Percentiles rank a stretch among this genome's conserved stretches.
Conservation (phyloP, 306 rosid species). For the Bauhinia variegata region DNA sequence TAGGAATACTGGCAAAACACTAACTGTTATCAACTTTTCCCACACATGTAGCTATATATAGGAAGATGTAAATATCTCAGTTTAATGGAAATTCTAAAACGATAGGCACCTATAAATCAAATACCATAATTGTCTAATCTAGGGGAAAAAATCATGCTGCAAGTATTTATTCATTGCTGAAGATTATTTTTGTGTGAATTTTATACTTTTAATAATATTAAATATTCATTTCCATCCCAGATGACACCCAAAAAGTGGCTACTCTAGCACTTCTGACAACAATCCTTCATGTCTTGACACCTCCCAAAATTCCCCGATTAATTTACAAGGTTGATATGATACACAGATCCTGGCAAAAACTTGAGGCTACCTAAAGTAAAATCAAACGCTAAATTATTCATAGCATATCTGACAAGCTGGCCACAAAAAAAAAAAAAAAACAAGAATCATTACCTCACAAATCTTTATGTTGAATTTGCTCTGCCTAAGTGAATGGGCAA, state of each 20-base stretch:
- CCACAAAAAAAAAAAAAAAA: constrained; percentile 30
- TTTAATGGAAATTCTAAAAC: constrained; percentile 19
- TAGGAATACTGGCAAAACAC: constrained; percentile 74
- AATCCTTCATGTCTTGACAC: neutral
- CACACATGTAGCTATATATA: constrained; percentile 12
- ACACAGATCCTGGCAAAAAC: neutral
- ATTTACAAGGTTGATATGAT: constrained; percentile 2
- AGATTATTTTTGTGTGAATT: neutral
- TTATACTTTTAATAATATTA: neutral
- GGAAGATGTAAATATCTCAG: neutral
- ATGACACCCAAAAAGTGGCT: too few species aligned
- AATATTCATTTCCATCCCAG: too few species aligned
- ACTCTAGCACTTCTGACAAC: too few species aligned
- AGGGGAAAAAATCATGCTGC: neutral
- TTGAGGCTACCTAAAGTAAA: constrained; percentile 5
- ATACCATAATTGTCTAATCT: neutral
- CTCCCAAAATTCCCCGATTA: constrained; percentile 16
- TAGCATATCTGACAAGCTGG: neutral
- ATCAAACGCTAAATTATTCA: constrained; percentile 10
- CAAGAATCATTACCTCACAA: constrained; percentile 72
- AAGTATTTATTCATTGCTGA: constrained; percentile 1
- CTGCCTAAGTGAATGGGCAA: constrained; percentile 88
- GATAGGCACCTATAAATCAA: constrained; percentile 8
- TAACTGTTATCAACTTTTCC: constrained; percentile 31
- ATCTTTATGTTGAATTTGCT: constrained; percentile 93